Evolutionary conservation across 2,329 filamentous ascomycete species (phyloP).

Genomic region (Pseudogymnoascus verrucosus): DNA sequence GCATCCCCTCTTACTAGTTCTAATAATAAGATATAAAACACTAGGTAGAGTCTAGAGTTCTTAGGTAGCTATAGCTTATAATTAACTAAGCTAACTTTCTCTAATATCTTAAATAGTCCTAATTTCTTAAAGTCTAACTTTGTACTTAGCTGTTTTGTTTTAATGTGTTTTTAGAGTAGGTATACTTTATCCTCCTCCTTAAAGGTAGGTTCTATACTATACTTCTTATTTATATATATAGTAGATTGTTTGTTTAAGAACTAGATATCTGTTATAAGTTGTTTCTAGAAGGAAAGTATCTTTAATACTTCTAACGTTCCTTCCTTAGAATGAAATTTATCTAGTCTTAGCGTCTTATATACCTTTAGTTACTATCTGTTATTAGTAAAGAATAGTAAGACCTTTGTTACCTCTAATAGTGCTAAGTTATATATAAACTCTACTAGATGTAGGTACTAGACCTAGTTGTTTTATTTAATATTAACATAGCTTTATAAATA

Average conservation of each 20-base stretch:
- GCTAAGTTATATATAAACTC: not conserved
- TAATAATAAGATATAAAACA: not conserved
- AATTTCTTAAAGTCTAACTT: not conserved
- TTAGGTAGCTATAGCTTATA: not conserved
- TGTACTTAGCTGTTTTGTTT: not conserved
- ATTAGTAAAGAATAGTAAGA: constrained; percentile 1
- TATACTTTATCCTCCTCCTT: not conserved
- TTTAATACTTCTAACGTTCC: too few relatives aligned
- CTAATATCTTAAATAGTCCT: not conserved
- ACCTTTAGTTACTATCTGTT: not conserved
- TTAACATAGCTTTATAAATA: constrained; percentile 13
- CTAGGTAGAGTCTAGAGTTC: not conserved
- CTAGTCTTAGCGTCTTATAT: not conserved
- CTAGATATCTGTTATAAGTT: not conserved
- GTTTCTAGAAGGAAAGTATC: not conserved
- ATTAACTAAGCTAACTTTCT: not conserved
- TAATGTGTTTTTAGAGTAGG: not conserved
- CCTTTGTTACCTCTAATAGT: not conserved
- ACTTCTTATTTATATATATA: not conserved
- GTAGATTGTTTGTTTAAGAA: too few relatives aligned
- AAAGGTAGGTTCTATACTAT: too few relatives aligned
- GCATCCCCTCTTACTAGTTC: not conserved
- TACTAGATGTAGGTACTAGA: constrained; percentile 3
- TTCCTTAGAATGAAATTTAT: not conserved
- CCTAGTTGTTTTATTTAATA: constrained; percentile 10